Percentiles rank a stretch among this genome's conserved stretches.
These are phyloP conservation scores for Geotrichum cucujoidarum DNA, from an alignment of 1,139 yeast genomes.

Conservation along the genomic window DNA sequence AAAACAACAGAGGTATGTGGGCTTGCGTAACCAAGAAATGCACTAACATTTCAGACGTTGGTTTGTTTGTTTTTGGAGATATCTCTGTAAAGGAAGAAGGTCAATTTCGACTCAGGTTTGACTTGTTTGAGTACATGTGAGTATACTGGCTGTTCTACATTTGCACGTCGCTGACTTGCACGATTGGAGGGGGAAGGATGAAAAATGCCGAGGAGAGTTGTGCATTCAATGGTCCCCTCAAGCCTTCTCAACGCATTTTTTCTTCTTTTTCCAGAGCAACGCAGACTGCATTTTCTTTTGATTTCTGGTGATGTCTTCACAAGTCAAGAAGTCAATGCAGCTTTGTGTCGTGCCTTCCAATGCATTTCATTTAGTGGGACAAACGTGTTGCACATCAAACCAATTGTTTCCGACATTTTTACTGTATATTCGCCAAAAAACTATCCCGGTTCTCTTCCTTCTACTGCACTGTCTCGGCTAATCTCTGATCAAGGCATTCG, in stretches of 20 bases:
- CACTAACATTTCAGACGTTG: constrained; percentile 19
- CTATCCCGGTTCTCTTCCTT: constrained; percentile 28
- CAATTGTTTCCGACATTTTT: constrained; percentile 24
- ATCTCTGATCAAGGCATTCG: constrained; percentile 28
- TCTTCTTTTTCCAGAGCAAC: too few species aligned
- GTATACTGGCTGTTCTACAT: too few species aligned
- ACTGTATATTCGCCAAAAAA: constrained; percentile 25
- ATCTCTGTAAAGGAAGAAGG: constrained; percentile 25
- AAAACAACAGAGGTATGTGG: constrained; percentile 21
- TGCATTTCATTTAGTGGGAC: constrained; percentile 19
- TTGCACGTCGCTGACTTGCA: too few species aligned
- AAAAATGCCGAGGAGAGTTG: too few species aligned
- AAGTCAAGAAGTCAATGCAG: too few species aligned
- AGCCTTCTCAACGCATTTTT: not conserved
- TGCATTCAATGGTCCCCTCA: too few species aligned
- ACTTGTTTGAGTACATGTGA: constrained; percentile 23
- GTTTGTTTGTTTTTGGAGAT: constrained; percentile 27
- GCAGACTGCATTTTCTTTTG: too few species aligned
- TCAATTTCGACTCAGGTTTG: constrained; percentile 23
- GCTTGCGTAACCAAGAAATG: not conserved
- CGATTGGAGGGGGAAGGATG: too few species aligned
- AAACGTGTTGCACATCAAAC: constrained; percentile 22
- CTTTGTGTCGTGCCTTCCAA: too few species aligned
- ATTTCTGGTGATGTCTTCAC: not conserved
- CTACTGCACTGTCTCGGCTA: constrained; percentile 25